Conservation (phyloP, 176 grass and related monocot genomes). For the Urochloa ruziziensis region DNA sequence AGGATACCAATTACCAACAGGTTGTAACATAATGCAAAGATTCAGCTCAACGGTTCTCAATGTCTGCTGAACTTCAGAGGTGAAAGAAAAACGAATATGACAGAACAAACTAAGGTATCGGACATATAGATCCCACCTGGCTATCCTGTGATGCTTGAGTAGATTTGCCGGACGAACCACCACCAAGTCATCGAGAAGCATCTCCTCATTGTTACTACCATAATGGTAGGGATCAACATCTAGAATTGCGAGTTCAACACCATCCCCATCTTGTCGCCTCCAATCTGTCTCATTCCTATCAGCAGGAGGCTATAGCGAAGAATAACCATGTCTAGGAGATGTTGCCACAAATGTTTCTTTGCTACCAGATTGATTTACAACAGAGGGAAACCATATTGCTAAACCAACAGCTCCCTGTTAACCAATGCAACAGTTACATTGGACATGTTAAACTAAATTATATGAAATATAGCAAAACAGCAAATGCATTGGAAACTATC, state of each 20-base stretch:
- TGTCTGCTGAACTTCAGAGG: neutral
- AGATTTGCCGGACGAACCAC: slow-evolving; percentile 44
- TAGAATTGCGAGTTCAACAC: slow-evolving; percentile 67
- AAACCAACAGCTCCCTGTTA: slow-evolving; percentile 95
- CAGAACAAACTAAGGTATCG: neutral
- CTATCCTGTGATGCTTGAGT: slow-evolving; percentile 54
- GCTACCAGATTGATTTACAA: slow-evolving; percentile 54
- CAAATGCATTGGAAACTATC: slow-evolving; percentile 40
- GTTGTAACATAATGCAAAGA: neutral
- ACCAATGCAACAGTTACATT: slow-evolving; percentile 17
- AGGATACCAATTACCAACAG: neutral
- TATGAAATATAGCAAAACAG: slow-evolving; percentile 28
- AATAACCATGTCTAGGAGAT: slow-evolving; percentile 74
- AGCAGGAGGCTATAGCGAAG: slow-evolving; percentile 54
- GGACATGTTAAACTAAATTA: neutral
- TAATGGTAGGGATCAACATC: slow-evolving; percentile 49
- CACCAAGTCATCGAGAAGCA: slow-evolving; percentile 86
- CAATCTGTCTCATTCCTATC: slow-evolving; percentile 53
- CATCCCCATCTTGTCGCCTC: slow-evolving; percentile 51
- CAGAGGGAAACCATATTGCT: slow-evolving; percentile 98
- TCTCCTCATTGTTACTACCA: slow-evolving; percentile 73
- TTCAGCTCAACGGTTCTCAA: neutral
- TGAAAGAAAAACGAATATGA: neutral
- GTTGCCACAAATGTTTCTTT: slow-evolving; percentile 51
- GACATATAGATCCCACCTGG: slow-evolving; percentile 48